Percentiles rank a stretch among this genome's conserved stretches.
phyloP scores from a whole-genome alignment of 208 protist genomes.

The Trypanosoma melophagium region DNA sequence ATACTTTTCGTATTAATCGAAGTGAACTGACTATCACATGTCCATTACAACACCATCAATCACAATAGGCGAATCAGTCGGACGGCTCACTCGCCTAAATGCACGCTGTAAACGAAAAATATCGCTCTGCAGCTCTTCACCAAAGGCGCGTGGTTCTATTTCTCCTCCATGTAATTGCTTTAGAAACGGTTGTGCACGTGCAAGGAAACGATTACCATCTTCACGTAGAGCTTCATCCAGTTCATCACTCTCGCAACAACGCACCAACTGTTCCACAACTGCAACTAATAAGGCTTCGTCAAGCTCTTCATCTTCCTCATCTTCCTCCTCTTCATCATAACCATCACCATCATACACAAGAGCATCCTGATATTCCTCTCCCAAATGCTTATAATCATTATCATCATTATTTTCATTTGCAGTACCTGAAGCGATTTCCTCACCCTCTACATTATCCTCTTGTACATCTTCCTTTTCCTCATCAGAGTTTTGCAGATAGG shows the following conservation, averaged over 20 bases:
- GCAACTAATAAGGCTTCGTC: slow-evolving; percentile 65
- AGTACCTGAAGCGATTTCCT: neutral
- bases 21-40: too few relatives aligned
- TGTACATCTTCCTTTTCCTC: slow-evolving; percentile 12
- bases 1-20: too few relatives aligned
- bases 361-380: neutral
- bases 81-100: slow-evolving; percentile 51
- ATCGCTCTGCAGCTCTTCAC: slow-evolving; percentile 33
- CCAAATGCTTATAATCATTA: neutral
- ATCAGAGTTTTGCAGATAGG: slow-evolving; percentile 39
- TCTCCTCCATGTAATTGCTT: slow-evolving; percentile 26
- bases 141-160: slow-evolving; percentile 35
- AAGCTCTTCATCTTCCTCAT: slow-evolving; percentile 66
- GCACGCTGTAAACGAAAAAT: slow-evolving; percentile 53
- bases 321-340: slow-evolving; percentile 42
- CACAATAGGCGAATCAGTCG: slow-evolving; percentile 61
- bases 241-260: slow-evolving; percentile 69
- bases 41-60: slow-evolving; percentile 82
- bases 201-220: slow-evolving; percentile 41
- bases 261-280: slow-evolving; percentile 66
- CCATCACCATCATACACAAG: slow-evolving; percentile 38
- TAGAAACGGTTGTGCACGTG: slow-evolving; percentile 43
- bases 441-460: slow-evolving; percentile 2
- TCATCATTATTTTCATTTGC: neutral
- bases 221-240: slow-evolving; percentile 39